Percentiles rank a stretch among this genome's conserved stretches.
Conservation (phyloP, 2,329 filamentous ascomycete species). For the Fusarium sarcochroum region DNA sequence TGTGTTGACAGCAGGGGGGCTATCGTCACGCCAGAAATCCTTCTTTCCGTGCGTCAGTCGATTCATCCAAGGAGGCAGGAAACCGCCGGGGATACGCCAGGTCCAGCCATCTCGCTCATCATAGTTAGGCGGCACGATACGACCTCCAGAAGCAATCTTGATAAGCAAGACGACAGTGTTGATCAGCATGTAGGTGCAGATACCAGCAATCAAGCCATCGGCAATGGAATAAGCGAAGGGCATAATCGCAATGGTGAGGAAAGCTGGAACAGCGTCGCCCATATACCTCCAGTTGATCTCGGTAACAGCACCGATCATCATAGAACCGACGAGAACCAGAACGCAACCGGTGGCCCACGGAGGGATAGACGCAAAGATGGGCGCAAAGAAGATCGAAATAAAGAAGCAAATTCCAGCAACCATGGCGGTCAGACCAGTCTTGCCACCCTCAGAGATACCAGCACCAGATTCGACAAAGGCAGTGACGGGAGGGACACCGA, state of each 20-base stretch:
- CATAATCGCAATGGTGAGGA: constrained; percentile 87
- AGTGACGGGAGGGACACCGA: constrained; percentile 85
- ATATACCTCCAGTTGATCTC: constrained; percentile 93
- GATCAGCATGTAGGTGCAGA: constrained; percentile 81
- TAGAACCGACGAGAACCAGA: constrained; percentile 87
- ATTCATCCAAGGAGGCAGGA: constrained; percentile 81
- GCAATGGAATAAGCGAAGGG: constrained; percentile 92
- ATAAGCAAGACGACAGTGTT: constrained; percentile 80
- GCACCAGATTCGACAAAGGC: constrained; percentile 92
- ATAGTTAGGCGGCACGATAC: constrained; percentile 81
- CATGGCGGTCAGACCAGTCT: constrained; percentile 87
- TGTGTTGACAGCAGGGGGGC: constrained; percentile 40
- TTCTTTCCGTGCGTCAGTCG: constrained; percentile 76
- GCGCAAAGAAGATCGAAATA: constrained; percentile 89
- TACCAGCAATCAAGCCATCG: constrained; percentile 86
- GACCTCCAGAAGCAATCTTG: constrained; percentile 75
- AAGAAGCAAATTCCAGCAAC: constrained; percentile 86
- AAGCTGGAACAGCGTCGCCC: constrained; percentile 86
- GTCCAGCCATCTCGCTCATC: constrained; percentile 85
- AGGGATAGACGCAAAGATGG: constrained; percentile 90
- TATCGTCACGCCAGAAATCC: constrained; percentile 75
- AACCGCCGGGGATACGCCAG: constrained; percentile 79
- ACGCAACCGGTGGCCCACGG: constrained; percentile 92
- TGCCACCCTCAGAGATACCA: constrained; percentile 88
- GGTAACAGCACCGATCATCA: constrained; percentile 84